These are phyloP conservation scores for Boletus eberwhitei DNA, from an alignment of 768 basidiomycete species.

Conservation along the genomic window DNA sequence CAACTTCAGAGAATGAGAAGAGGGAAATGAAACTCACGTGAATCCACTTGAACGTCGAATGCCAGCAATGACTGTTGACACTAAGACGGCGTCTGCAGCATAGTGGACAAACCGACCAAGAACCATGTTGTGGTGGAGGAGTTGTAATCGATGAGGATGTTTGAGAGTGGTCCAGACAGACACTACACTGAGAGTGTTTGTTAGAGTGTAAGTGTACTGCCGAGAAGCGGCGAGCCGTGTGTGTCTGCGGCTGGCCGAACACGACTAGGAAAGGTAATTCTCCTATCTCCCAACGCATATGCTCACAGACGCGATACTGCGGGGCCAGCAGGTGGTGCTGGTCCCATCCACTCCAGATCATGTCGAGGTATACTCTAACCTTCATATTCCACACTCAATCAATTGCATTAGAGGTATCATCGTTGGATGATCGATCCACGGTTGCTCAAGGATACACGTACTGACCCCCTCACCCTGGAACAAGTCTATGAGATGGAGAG, in stretches of 20 bases:
- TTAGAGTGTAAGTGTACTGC: background rate
- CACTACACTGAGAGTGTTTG: background rate
- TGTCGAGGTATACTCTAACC: slow-evolving; percentile 28
- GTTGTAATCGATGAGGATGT: background rate
- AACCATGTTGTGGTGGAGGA: slow-evolving; percentile 40
- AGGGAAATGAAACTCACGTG: slow-evolving; percentile 53
- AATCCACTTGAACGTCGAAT: slow-evolving; percentile 89
- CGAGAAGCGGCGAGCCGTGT: background rate
- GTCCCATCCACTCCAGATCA: slow-evolving; percentile 74
- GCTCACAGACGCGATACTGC: slow-evolving; percentile 42
- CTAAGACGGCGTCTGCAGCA: slow-evolving; percentile 75
- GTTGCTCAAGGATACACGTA: slow-evolving; percentile 75
- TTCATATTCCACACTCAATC: background rate
- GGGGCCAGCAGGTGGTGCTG: slow-evolving; percentile 65
- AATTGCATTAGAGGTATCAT: slow-evolving; percentile 63
- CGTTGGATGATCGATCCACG: slow-evolving; percentile 82
- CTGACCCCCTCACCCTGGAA: slow-evolving; percentile 74
- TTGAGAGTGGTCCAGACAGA: background rate
- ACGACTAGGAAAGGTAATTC: slow-evolving; percentile 16
- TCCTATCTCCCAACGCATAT: slow-evolving; percentile 13
- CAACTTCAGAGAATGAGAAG: background rate
- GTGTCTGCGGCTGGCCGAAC: background rate
- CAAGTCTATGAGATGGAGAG: slow-evolving; percentile 91
- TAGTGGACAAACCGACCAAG: slow-evolving; percentile 77
- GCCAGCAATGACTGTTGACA: slow-evolving; percentile 90